Evolutionary conservation across 2,329 filamentous ascomycete species (phyloP), one percentile per base, ranked within the genome.

Genomic region (Raffaelea ambrosiae): DNA sequence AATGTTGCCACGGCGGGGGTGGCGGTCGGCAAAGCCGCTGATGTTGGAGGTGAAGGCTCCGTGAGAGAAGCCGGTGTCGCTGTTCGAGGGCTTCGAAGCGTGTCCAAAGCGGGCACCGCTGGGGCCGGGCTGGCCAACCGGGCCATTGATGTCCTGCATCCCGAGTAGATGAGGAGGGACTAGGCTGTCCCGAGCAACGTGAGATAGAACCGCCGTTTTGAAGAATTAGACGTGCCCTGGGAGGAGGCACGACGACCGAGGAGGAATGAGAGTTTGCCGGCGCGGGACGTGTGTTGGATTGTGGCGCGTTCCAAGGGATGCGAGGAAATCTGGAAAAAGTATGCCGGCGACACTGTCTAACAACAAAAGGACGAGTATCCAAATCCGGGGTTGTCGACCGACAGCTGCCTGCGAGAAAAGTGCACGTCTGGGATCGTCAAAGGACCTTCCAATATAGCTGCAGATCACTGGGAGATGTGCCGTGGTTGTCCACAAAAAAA

Each of bases 1-100:
- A 61, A 97, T 86, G 69, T 94, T 95, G 53, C 76, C 77, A 57
- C 89, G 80, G 59, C 90, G 85, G 56, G 86, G 81, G 67, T 94
- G 88, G 60, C 90, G 82, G 64, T 95, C 89, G 55, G 83, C 84
- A 62, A 95, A 95, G 52, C 88, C 86, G 58, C 80, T 77, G 56
- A 89, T 76, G 69, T 95, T 94, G 49, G 87, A 91, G 61, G 83
- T 83, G 69, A 94, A 96, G 50, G 90, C 89, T 55, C 87, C 88
- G 64, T 95, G 89, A 43, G 90, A 95, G 68, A 95, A 95, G 55
- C 88, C 89, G 43, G 88, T 93, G 58, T 90, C 85, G 62, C 87
- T 81, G 66, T 79, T 87, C 54, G 85, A 86, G 53, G 87, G 83
- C 72, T 94, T 94, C 48, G 86, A 88, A 53, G 81, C 79, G 60